Percentiles rank a stretch among this genome's conserved stretches.
Conservation (phyloP, 75 land plant species). For the Adiantum capillusveneris region DNA sequence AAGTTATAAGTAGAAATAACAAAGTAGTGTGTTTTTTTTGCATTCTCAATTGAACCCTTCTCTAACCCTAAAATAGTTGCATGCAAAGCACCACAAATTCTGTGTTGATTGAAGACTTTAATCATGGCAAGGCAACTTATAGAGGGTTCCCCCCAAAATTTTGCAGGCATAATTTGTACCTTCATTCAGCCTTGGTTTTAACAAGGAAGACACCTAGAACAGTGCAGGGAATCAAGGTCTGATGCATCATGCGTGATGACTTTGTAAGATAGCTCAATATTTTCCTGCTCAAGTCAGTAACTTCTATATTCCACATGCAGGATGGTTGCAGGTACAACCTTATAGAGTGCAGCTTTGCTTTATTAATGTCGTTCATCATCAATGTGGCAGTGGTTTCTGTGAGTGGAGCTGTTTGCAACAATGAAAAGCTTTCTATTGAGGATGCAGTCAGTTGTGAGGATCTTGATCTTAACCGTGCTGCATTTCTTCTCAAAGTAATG, state of each 20-base stretch:
- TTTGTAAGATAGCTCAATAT: neutral
- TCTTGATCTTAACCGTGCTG: conserved; percentile 23
- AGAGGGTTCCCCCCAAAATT: too few species aligned
- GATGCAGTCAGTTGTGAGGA: conserved; percentile 12
- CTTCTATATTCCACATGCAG: conserved; percentile 10
- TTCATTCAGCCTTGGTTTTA: conserved; percentile 41
- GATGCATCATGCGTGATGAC: neutral
- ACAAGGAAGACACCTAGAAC: conserved; percentile 36
- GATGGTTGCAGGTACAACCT: conserved; percentile 33
- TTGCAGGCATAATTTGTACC: conserved; percentile 33
- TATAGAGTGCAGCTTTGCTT: conserved; percentile 24
- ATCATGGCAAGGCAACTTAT: too few species aligned
- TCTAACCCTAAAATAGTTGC: too few species aligned
- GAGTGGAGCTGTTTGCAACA: conserved; percentile 28
- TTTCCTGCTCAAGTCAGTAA: neutral
- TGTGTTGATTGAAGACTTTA: too few species aligned
- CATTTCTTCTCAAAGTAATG: conserved; percentile 19
- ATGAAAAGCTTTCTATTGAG: conserved; percentile 10
- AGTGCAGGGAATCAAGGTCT: conserved; percentile 23
- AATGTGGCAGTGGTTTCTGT: conserved; percentile 29
- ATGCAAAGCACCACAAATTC: too few species aligned
- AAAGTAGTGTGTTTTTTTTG: too few species aligned
- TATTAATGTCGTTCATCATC: conserved; percentile 18
- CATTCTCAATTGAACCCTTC: too few species aligned
- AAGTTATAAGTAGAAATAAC: too few species aligned